Evolutionary conservation across 2,329 filamentous ascomycete species (phyloP).

Genomic region (Phyllosticta citribraziliensis): DNA sequence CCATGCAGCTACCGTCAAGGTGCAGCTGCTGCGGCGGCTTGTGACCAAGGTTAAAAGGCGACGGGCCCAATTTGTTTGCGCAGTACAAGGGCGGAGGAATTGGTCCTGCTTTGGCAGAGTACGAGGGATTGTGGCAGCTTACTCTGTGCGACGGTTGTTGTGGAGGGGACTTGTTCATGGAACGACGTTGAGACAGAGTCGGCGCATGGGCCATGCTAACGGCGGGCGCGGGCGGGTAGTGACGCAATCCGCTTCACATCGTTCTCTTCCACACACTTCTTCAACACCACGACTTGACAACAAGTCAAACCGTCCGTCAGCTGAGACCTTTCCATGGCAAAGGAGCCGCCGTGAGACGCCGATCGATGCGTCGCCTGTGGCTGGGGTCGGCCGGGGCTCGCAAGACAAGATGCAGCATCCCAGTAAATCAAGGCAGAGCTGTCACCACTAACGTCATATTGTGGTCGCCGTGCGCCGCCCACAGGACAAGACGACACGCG

Average conservation of each 20-base stretch:
- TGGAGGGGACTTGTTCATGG: neutral
- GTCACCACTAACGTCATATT: conserved; percentile 4
- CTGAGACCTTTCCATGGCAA: neutral
- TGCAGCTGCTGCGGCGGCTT: neutral
- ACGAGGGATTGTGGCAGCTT: neutral
- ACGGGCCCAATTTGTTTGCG: neutral
- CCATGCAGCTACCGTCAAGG: neutral
- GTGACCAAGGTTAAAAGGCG: neutral
- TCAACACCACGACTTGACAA: neutral
- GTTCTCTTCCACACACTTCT: neutral
- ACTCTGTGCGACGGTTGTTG: neutral
- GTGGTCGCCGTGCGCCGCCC: conserved; percentile 2
- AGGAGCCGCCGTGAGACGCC: neutral
- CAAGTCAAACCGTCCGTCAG: neutral
- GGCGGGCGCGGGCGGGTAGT: neutral
- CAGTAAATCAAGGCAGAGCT: conserved; percentile 9
- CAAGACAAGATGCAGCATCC: neutral
- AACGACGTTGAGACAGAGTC: neutral
- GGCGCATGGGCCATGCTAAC: neutral
- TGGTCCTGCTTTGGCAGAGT: neutral
- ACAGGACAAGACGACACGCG: neutral
- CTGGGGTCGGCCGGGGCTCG: neutral
- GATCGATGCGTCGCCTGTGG: neutral
- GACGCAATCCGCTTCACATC: neutral
- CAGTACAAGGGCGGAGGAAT: neutral